phyloP scores from a whole-genome alignment of 2,329 filamentous ascomycete genomes.

The Aureobasidium namibiae region DNA sequence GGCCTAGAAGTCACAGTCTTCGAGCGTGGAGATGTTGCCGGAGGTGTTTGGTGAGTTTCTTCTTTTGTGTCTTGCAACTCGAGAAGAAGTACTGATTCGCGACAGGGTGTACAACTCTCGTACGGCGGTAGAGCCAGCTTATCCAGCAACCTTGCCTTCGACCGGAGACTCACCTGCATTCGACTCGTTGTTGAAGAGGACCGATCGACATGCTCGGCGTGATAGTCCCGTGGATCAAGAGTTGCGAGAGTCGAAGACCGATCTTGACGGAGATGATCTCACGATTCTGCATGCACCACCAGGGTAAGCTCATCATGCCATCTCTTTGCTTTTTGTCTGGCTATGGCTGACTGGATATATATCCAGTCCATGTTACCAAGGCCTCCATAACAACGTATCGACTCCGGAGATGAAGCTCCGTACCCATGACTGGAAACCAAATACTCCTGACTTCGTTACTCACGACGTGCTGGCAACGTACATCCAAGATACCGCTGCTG shows the following conservation, averaged over 20 bases:
- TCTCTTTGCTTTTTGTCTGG: neutral
- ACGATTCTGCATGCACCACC: constrained; percentile 39
- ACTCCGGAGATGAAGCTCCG: constrained; percentile 43
- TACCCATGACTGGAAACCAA: constrained; percentile 48
- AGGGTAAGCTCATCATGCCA: constrained; percentile 27
- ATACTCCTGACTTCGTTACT: constrained; percentile 51
- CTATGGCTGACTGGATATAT: neutral
- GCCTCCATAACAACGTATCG: constrained; percentile 46
- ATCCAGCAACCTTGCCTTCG: constrained; percentile 33
- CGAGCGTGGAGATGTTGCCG: constrained; percentile 44
- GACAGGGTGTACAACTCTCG: constrained; percentile 44
- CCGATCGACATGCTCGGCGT: neutral
- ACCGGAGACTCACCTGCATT: constrained; percentile 26
- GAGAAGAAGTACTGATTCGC: neutral
- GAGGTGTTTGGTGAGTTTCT: constrained; percentile 46
- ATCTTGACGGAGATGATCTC: neutral
- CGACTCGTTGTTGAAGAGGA: neutral
- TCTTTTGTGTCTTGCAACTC: neutral
- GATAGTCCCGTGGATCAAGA: constrained; percentile 17
- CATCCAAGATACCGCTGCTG: constrained; percentile 49
- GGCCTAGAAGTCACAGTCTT: constrained; percentile 46
- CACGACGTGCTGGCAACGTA: constrained; percentile 52
- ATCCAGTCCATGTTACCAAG: constrained; percentile 43
- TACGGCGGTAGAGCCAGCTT: constrained; percentile 39
- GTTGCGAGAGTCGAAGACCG: neutral